Evolutionary conservation across 495 filamentous ascomycete species (phyloP).

Genomic region (Clohesyomyces aquaticus): DNA sequence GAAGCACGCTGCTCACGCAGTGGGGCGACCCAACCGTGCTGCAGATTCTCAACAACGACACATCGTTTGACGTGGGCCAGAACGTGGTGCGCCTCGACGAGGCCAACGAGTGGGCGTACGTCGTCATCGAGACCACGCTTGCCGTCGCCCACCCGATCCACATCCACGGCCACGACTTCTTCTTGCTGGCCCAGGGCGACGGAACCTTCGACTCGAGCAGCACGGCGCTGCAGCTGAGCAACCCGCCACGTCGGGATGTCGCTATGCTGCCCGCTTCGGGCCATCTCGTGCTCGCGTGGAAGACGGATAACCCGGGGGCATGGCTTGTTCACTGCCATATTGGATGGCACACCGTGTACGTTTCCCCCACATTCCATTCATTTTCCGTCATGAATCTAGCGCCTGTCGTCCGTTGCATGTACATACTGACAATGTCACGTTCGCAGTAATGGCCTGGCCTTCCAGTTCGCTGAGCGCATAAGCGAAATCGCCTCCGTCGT

Average conservation of each 20-base stretch:
- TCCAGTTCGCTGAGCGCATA: no score
- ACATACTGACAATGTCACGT: no score
- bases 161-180: slow-evolving; percentile 29
- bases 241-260: slow-evolving; percentile 23
- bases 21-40: slow-evolving; percentile 52
- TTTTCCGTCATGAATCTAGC: no score
- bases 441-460: no score
- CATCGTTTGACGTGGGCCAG: slow-evolving; percentile 40
- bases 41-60: slow-evolving; percentile 46
- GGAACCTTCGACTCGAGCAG: slow-evolving; percentile 17
- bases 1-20: slow-evolving; percentile 49
- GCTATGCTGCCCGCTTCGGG: slow-evolving; percentile 21
- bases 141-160: slow-evolving; percentile 26
- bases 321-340: slow-evolving; percentile 35
- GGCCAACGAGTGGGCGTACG: slow-evolving; percentile 55
- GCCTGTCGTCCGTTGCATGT: no score
- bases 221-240: slow-evolving; percentile 16
- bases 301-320: slow-evolving; percentile 30
- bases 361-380: no score
- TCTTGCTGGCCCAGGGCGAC: slow-evolving; percentile 24
- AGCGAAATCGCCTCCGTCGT: no score
- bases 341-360: slow-evolving; percentile 34
- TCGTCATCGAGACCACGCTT: slow-evolving; percentile 48
- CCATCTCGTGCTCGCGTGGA: slow-evolving; percentile 23
- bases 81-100: slow-evolving; percentile 49